A percentile compares a stretch with the other conserved stretches of the same genome.
These are phyloP conservation scores for Suillus subaureus DNA, from an alignment of 768 basidiomycete species.

Conservation along the genomic window DNA sequence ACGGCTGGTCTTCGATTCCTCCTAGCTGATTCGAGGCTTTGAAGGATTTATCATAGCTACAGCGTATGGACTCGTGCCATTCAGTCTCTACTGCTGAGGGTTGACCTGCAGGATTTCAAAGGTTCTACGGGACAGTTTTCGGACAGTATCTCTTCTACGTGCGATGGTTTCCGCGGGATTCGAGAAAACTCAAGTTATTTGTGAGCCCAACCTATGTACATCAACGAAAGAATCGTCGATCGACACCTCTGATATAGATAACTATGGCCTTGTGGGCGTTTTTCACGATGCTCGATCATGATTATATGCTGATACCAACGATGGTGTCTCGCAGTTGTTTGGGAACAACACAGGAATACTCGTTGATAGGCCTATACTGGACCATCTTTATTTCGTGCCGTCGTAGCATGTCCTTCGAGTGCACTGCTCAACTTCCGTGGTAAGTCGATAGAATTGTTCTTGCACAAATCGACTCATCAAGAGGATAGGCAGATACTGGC, in stretches of 20 bases:
- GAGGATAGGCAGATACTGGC: background rate
- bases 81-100: background rate
- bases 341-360: background rate
- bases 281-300: background rate
- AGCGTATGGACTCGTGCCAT: slow-evolving; percentile 15
- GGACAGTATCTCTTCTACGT: slow-evolving; percentile 23
- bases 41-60: slow-evolving; percentile 17
- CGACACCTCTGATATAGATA: background rate
- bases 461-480: background rate
- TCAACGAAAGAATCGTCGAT: background rate
- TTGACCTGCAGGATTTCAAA: background rate
- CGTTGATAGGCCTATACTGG: background rate
- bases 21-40: background rate
- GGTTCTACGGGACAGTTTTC: slow-evolving; percentile 21
- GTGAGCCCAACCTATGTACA: slow-evolving; percentile 12
- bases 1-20: background rate
- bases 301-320: background rate
- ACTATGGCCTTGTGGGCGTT: background rate
- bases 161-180: slow-evolving; percentile 21
- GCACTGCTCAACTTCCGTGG: background rate
- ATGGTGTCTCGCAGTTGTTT: background rate
- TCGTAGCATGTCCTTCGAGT: background rate
- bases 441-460: background rate
- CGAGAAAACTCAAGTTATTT: slow-evolving; percentile 10
- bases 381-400: background rate